Conservation (phyloP, 768 basidiomycete genomes). For the Mycena rebaudengoi region DNA sequence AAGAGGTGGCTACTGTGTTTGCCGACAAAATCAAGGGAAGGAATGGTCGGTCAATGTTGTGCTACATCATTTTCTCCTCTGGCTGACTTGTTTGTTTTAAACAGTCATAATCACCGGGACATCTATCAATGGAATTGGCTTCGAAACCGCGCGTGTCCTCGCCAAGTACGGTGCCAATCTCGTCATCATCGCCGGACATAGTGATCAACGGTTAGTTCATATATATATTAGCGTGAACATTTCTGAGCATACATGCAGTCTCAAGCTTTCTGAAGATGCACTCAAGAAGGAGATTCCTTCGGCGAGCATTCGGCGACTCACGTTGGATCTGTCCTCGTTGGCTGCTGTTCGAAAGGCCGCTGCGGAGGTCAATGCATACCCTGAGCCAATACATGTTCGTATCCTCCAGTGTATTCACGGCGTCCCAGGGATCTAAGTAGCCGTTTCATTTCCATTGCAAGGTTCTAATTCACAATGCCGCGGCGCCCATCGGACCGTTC, state of each 20-base stretch:
- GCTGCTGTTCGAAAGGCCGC: background rate
- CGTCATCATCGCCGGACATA: conserved; percentile 9
- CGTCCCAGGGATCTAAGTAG: no score
- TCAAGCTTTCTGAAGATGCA: background rate
- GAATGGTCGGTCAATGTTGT: no score
- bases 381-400: conserved; percentile 1
- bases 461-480: background rate
- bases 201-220: background rate
- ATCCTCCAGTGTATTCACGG: no score
- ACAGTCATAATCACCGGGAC: conserved; percentile 10
- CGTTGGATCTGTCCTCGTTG: background rate
- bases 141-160: conserved; percentile 9
- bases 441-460: background rate
- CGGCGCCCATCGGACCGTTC: background rate
- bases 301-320: background rate
- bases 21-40: background rate
- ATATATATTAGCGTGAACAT: background rate
- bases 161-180: conserved; percentile 8
- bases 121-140: conserved; percentile 5
- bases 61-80: no score
- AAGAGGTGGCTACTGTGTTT: background rate
- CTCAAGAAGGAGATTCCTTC: background rate
- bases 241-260: background rate
- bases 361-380: conserved; percentile 1
- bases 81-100: background rate